These are phyloP conservation scores for Fraxinus anomala DNA, from an alignment of 257 asterid genomes.

Conservation along the genomic window DNA sequence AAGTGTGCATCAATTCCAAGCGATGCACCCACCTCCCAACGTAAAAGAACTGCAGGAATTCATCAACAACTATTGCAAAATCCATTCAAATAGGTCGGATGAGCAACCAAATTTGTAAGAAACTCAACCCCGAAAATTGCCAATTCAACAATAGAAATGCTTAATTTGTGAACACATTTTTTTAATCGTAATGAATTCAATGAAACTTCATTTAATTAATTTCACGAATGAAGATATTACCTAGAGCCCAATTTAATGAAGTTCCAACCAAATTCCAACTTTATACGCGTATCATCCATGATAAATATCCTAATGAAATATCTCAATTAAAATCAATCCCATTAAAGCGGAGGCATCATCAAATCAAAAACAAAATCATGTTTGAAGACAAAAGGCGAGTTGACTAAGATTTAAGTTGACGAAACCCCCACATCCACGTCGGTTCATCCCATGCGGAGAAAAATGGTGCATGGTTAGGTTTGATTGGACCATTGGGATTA, in stretches of 20 bases:
- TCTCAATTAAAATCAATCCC: background rate
- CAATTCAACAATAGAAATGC: background rate
- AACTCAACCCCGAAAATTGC: background rate
- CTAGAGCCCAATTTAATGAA: background rate
- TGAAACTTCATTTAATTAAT: background rate
- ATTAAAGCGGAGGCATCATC: constrained; percentile 38
- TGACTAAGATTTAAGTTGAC: constrained; percentile 51
- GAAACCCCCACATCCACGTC: constrained; percentile 35
- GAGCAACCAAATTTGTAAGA: background rate
- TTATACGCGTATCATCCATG: background rate
- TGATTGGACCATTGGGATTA: constrained; percentile 38
- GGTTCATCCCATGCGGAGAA: constrained; percentile 45
- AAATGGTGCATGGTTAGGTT: constrained; percentile 41
- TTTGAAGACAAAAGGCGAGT: constrained; percentile 34
- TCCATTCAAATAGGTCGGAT: background rate
- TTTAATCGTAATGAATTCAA: too few species aligned
- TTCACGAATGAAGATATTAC: background rate
- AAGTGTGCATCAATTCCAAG: too few species aligned
- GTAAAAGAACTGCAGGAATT: too few species aligned
- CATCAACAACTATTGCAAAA: too few species aligned
- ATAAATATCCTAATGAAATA: background rate
- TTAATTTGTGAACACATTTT: background rate
- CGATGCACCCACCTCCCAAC: too few species aligned
- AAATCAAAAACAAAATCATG: constrained; percentile 30
- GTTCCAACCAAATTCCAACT: background rate